Percentiles rank a stretch among this genome's conserved stretches.
These are phyloP conservation scores for Gleditsia sinensis DNA, from an alignment of 306 rosid species.

Conservation along the genomic window DNA sequence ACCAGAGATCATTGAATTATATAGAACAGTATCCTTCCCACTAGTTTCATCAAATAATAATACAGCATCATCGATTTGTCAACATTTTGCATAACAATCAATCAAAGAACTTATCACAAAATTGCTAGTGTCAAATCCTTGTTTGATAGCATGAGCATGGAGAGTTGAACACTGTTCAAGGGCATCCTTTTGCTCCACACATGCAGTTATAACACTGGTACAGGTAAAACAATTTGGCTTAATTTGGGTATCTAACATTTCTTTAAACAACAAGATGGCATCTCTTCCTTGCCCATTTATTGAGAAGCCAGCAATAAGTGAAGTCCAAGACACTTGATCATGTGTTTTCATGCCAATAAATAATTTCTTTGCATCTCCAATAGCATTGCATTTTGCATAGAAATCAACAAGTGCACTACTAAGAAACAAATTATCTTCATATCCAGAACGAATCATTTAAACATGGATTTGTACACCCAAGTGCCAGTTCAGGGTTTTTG, in stretches of 20 bases:
- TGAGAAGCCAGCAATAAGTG: conserved; percentile 59
- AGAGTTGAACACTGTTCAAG: conserved; percentile 44
- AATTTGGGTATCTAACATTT: conserved; percentile 49
- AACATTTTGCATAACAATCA: conserved; percentile 61
- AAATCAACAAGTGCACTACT: conserved; percentile 58
- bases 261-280: conserved; percentile 55
- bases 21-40: conserved; percentile 53
- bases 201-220: conserved; percentile 60
- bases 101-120: conserved; percentile 56
- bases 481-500: conserved; percentile 47
- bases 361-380: conserved; percentile 54
- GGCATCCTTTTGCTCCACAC: conserved; percentile 42
- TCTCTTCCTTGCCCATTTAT: conserved; percentile 47
- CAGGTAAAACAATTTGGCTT: conserved; percentile 64
- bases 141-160: conserved; percentile 60
- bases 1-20: conserved; percentile 63
- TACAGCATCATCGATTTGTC: conserved; percentile 43
- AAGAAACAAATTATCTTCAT: conserved; percentile 52
- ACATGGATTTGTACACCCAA: conserved; percentile 61
- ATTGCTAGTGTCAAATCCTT: conserved; percentile 47
- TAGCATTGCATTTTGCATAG: conserved; percentile 57
- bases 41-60: conserved; percentile 47
- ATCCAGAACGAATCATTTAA: conserved; percentile 45
- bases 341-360: conserved; percentile 53
- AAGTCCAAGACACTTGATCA: conserved; percentile 75